Conservation (phyloP, 2,329 filamentous ascomycete species). For the Chaetomiaceae sp. region DNA sequence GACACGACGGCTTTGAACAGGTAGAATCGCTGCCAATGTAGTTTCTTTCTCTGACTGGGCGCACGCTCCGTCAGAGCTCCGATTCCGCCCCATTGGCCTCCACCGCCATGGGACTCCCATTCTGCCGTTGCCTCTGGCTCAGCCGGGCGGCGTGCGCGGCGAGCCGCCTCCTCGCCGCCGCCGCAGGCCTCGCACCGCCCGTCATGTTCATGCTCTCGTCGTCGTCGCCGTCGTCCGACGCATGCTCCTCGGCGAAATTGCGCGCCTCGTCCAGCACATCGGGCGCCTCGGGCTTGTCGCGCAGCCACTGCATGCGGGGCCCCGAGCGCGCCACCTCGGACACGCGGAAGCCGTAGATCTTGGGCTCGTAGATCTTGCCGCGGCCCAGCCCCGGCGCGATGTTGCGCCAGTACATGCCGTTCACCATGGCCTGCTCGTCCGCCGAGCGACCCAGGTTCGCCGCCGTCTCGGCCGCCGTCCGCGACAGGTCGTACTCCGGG, state of each 20-base stretch:
- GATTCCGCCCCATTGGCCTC: constrained; percentile 52
- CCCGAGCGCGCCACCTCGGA: constrained; percentile 84
- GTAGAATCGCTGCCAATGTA: not conserved
- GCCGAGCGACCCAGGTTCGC: constrained; percentile 32
- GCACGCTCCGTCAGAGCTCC: constrained; percentile 37
- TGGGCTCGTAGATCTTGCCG: constrained; percentile 84
- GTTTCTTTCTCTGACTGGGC: not conserved
- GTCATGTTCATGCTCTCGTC: constrained; percentile 44
- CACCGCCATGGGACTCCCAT: constrained; percentile 51
- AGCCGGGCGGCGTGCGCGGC: constrained; percentile 37
- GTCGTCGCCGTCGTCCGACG: constrained; percentile 50
- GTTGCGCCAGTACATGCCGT: constrained; percentile 81
- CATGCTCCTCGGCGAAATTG: constrained; percentile 46
- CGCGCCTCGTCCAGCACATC: constrained; percentile 77
- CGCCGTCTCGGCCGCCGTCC: constrained; percentile 58
- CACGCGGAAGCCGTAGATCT: constrained; percentile 94
- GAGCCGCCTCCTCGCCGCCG: constrained; percentile 39
- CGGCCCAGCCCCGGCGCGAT: constrained; percentile 80
- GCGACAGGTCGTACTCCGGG: constrained; percentile 84
- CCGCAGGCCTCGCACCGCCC: constrained; percentile 31
- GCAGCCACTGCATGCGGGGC: constrained; percentile 94
- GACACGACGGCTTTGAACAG: no score
- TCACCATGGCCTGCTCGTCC: constrained; percentile 55
- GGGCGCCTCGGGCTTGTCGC: constrained; percentile 73
- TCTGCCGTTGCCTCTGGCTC: constrained; percentile 39